Evolutionary conservation across 2,329 filamentous ascomycete species (phyloP).

Genomic region (Pseudogymnoascus sp.): DNA sequence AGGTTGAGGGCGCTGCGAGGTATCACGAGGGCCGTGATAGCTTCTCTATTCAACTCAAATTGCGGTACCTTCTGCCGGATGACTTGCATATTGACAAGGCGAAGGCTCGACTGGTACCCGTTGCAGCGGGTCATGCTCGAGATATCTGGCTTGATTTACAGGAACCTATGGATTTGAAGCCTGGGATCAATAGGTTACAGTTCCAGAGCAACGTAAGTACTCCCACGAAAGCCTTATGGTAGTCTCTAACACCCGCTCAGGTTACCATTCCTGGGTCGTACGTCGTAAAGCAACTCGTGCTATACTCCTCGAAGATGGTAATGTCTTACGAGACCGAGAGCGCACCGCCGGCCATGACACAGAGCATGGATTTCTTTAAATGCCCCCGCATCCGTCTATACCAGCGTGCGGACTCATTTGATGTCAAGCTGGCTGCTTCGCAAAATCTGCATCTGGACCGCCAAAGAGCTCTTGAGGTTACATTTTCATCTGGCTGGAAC

Average conservation of each 20-base stretch:
- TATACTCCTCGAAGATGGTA: conserved; percentile 56
- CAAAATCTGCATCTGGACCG: conserved; percentile 72
- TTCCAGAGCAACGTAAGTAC: conserved; percentile 39
- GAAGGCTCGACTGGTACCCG: conserved; percentile 55
- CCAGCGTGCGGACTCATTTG: conserved; percentile 60
- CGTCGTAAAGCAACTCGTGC: conserved; percentile 62
- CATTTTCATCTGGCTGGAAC: conserved; percentile 69
- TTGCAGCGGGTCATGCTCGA: conserved; percentile 47
- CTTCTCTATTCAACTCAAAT: conserved; percentile 60
- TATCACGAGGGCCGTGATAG: conserved; percentile 69
- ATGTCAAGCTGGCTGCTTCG: conserved; percentile 59
- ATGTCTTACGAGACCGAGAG: conserved; percentile 58
- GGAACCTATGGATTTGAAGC: conserved; percentile 37
- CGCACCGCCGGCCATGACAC: conserved; percentile 21
- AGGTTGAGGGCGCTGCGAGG: conserved; percentile 59
- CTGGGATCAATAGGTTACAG: conserved; percentile 38
- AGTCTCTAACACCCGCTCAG: conserved; percentile 32
- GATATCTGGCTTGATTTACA: conserved; percentile 58
- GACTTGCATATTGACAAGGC: conserved; percentile 59
- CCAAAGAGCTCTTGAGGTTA: conserved; percentile 68
- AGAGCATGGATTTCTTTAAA: conserved; percentile 39
- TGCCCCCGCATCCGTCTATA: conserved; percentile 64
- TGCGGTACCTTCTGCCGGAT: conserved; percentile 67
- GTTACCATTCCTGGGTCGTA: conserved; percentile 65
- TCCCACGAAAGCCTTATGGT: background rate